Conservation (phyloP, 108 stramenopile species). For the Stephanodiscus triporus region DNA sequence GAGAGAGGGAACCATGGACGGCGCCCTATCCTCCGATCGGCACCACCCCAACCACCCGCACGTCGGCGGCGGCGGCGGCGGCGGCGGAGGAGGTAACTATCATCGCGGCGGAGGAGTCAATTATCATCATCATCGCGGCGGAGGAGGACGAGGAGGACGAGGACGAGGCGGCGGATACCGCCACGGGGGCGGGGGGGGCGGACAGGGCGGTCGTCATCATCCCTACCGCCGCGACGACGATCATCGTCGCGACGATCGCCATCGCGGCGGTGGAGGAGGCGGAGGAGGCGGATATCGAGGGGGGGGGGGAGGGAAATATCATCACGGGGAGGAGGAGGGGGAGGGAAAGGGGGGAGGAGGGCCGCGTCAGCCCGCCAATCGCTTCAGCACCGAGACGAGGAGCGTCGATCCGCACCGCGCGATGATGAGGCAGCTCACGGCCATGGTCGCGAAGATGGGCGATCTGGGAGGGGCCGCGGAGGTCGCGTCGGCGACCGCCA, state of each 20-base stretch:
- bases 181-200: slow-evolving; percentile 9
- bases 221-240: slow-evolving; percentile 47
- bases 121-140: no score
- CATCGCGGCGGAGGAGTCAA: slow-evolving; percentile 11
- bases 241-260: slow-evolving; percentile 43
- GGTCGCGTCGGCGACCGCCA: slow-evolving; percentile 9
- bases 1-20: slow-evolving; percentile 30
- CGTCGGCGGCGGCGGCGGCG: slow-evolving; percentile 6
- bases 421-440: slow-evolving; percentile 60
- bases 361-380: slow-evolving; percentile 59
- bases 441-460: slow-evolving; percentile 80
- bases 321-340: slow-evolving; percentile 10
- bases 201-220: slow-evolving; percentile 20
- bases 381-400: slow-evolving; percentile 54
- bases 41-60: slow-evolving; percentile 13
- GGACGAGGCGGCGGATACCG: slow-evolving; percentile 19
- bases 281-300: slow-evolving; percentile 6
- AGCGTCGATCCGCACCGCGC: slow-evolving; percentile 61
- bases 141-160: slow-evolving; percentile 2
- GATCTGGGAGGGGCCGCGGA: slow-evolving; percentile 64
- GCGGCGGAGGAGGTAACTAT: slow-evolving; percentile 15
- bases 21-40: slow-evolving; percentile 45
- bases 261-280: slow-evolving; percentile 32
- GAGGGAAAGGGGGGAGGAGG: slow-evolving; percentile 33
- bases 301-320: slow-evolving; percentile 30